Conservation (phyloP, 179 eudicot species). For the Beta corolliflora region DNA sequence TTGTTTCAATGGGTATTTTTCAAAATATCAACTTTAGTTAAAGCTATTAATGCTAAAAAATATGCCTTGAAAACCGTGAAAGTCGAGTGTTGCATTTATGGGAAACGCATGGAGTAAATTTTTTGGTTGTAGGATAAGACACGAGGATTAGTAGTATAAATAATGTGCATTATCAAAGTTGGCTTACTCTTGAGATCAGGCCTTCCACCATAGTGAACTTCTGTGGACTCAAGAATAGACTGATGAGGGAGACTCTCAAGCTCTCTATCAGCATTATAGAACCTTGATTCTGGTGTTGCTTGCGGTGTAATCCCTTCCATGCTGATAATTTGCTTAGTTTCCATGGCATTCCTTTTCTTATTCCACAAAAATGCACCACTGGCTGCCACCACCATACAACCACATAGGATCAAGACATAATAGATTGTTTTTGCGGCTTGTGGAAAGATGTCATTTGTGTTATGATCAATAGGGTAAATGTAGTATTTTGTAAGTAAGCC, state of each 20-base stretch:
- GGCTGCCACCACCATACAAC: constrained; percentile 43
- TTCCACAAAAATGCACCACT: constrained; percentile 60
- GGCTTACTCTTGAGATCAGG: constrained; percentile 73
- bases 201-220: constrained; percentile 64
- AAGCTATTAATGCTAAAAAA: neutral
- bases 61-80: too few relatives aligned
- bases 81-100: too few relatives aligned
- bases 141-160: neutral
- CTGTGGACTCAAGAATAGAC: constrained; percentile 42
- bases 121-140: neutral
- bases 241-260: constrained; percentile 74
- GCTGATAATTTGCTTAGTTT: constrained; percentile 40
- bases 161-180: neutral
- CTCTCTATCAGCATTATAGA: constrained; percentile 56
- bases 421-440: constrained; percentile 28
- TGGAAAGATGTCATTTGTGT: constrained; percentile 46
- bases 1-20: too few relatives aligned
- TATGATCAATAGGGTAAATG: constrained; percentile 75
- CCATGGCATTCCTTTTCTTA: constrained; percentile 52
- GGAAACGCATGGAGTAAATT: neutral
- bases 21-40: neutral
- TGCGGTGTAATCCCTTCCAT: constrained; percentile 51
- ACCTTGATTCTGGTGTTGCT: constrained; percentile 47
- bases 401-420: constrained; percentile 49
- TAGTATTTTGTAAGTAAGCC: constrained; percentile 61